Evolutionary conservation across 164 flowering plant genomes (phyloP).

Genomic region (Vitis amurensis): DNA sequence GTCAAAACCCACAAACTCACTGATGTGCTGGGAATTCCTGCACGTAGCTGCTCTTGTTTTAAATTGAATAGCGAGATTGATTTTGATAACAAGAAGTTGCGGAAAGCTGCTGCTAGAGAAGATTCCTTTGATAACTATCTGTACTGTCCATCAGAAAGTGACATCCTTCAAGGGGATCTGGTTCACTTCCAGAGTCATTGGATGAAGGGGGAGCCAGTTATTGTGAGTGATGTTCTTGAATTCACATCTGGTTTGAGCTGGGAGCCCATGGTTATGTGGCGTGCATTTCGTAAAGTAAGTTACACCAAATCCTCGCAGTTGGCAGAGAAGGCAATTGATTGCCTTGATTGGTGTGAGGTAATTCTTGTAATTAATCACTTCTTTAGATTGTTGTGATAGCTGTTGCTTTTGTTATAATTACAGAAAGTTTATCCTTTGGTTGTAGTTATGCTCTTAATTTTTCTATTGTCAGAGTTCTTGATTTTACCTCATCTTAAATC

Average conservation of each 20-base stretch:
- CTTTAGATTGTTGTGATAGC: too few species aligned
- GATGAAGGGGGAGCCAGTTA: constrained; percentile 61
- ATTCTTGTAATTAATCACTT: constrained; percentile 4
- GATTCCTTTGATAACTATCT: constrained; percentile 47
- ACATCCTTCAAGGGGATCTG: constrained; percentile 33
- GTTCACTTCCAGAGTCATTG: constrained; percentile 67
- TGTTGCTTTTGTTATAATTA: too few species aligned
- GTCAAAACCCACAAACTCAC: constrained; percentile 2
- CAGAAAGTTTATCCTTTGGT: too few species aligned
- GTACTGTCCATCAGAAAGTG: constrained; percentile 47
- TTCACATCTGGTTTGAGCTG: constrained; percentile 63
- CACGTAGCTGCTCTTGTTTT: constrained; percentile 34
- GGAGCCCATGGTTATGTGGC: constrained; percentile 87
- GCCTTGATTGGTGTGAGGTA: constrained; percentile 65
- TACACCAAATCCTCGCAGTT: constrained; percentile 19
- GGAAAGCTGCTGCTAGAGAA: constrained; percentile 50
- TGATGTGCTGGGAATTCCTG: constrained; percentile 9
- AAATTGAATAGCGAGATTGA: constrained; percentile 13
- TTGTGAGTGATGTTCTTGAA: constrained; percentile 60
- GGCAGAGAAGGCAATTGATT: constrained; percentile 47
- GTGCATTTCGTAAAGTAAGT: constrained; percentile 54
- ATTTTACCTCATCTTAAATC: too few species aligned
- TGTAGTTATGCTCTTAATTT: too few species aligned
- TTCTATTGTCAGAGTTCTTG: too few species aligned
- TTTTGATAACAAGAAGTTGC: constrained; percentile 7